phyloP scores from a whole-genome alignment of 148 eudicot species.

The Fagopyrum tataricum region DNA sequence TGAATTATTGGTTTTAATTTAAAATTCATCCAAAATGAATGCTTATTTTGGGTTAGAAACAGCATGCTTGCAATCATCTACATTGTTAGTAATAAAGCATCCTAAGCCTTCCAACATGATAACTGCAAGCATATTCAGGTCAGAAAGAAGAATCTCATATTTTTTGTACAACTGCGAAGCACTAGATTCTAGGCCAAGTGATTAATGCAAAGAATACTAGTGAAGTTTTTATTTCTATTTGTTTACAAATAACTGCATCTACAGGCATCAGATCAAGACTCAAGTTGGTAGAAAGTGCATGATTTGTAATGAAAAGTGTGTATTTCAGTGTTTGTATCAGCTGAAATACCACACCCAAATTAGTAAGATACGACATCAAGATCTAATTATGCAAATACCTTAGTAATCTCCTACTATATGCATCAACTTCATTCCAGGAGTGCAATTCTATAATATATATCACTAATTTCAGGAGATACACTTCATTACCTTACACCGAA shows the following conservation, averaged over 20 bases:
- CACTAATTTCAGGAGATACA: not conserved
- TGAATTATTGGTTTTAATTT: not conserved
- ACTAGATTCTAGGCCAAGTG: not conserved
- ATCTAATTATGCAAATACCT: not conserved
- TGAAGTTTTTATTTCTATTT: not conserved
- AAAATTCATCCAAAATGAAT: not conserved
- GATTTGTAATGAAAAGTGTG: not conserved
- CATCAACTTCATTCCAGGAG: not conserved
- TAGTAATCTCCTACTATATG: not conserved
- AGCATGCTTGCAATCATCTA: not conserved
- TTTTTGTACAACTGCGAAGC: not conserved
- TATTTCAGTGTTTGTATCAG: not conserved
- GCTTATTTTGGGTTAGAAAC: not conserved
- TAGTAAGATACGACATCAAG: not conserved
- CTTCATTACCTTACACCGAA: not conserved
- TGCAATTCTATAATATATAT: not conserved
- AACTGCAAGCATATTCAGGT: not conserved
- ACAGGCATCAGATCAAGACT: not conserved
- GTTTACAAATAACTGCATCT: not conserved
- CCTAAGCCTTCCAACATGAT: not conserved
- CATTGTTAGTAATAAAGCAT: not conserved
- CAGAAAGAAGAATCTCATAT: not conserved
- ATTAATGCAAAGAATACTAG: not conserved
- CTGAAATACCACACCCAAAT: not conserved
- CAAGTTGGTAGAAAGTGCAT: not conserved